Percentiles rank a stretch among this genome's conserved stretches.
Evolutionary conservation across 106 monocot species (phyloP).

Genomic region (Vanilla planifolia): DNA sequence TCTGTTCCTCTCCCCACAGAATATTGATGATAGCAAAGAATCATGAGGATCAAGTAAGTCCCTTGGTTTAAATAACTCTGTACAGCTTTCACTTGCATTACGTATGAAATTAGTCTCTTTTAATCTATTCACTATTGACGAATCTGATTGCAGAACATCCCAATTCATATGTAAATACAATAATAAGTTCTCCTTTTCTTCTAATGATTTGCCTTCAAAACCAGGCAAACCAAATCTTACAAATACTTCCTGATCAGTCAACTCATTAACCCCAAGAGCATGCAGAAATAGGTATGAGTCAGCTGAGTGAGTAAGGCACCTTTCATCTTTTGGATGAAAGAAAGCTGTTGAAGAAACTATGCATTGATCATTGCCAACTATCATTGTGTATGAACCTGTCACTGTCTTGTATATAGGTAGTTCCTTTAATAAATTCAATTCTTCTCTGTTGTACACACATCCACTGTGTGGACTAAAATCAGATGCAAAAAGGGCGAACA

Average conservation of each 20-base stretch:
- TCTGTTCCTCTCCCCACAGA: slow-evolving; percentile 53
- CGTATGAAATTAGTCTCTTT: slow-evolving; percentile 70
- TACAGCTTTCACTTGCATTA: slow-evolving; percentile 61
- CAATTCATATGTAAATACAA: slow-evolving; percentile 71
- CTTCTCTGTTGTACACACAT: slow-evolving; percentile 67
- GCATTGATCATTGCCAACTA: slow-evolving; percentile 47
- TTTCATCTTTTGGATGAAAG: slow-evolving; percentile 63
- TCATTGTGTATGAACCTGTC: slow-evolving; percentile 47
- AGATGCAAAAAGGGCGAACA: slow-evolving; percentile 59
- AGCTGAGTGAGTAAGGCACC: slow-evolving; percentile 48
- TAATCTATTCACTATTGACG: slow-evolving; percentile 41
- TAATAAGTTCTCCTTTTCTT: slow-evolving; percentile 76
- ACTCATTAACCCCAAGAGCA: slow-evolving; percentile 69
- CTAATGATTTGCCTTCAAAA: slow-evolving; percentile 62
- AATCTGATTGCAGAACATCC: slow-evolving; percentile 69
- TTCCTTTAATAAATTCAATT: slow-evolving; percentile 59
- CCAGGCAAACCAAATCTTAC: slow-evolving; percentile 84
- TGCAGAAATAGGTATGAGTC: slow-evolving; percentile 41
- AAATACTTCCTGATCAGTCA: slow-evolving; percentile 72
- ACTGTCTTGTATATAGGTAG: slow-evolving; percentile 90
- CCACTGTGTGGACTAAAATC: slow-evolving; percentile 42
- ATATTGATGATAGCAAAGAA: slow-evolving; percentile 70
- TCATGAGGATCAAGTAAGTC: slow-evolving; percentile 91
- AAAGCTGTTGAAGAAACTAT: slow-evolving; percentile 68
- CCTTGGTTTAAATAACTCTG: slow-evolving; percentile 59